Conservation (phyloP, 345 rosid species). For the Ceriops zippeliana region DNA sequence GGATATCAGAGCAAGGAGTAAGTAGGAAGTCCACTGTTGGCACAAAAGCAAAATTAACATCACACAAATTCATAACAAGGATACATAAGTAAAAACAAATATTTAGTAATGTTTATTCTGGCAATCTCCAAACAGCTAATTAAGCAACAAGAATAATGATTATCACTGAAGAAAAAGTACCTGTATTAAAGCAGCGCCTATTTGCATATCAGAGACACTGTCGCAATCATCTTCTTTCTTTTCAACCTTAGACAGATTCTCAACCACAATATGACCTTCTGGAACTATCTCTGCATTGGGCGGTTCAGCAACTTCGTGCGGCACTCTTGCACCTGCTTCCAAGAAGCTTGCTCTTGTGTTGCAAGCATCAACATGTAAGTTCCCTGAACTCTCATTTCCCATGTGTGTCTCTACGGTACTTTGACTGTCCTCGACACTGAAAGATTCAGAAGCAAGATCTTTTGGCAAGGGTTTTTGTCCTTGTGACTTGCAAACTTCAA, state of each 20-base stretch:
- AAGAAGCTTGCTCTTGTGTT: background rate
- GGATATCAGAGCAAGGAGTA: no score
- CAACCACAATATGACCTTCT: conserved; percentile 12
- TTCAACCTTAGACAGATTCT: conserved; percentile 7
- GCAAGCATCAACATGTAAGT: conserved; percentile 1
- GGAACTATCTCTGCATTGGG: conserved; percentile 13
- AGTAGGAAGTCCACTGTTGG: no score
- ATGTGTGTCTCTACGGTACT: background rate
- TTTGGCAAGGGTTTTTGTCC: background rate
- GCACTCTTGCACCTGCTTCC: conserved; percentile 11
- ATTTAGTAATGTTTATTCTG: background rate
- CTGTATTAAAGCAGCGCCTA: conserved; percentile 7
- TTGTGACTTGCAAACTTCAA: background rate
- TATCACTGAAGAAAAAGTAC: background rate
- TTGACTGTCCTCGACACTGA: background rate
- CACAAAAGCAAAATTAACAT: no score
- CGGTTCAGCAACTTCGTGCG: conserved; percentile 10
- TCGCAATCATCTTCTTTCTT: conserved; percentile 4
- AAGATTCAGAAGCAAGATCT: conserved; percentile 4
- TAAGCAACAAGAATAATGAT: no score
- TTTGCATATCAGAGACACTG: conserved; percentile 11
- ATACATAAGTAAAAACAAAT: background rate
- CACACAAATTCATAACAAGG: background rate
- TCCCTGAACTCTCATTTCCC: background rate
- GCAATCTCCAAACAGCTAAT: background rate